These are phyloP conservation scores for Chaetomium sp. DNA, from an alignment of 2,329 filamentous ascomycete species.

Conservation along the genomic window DNA sequence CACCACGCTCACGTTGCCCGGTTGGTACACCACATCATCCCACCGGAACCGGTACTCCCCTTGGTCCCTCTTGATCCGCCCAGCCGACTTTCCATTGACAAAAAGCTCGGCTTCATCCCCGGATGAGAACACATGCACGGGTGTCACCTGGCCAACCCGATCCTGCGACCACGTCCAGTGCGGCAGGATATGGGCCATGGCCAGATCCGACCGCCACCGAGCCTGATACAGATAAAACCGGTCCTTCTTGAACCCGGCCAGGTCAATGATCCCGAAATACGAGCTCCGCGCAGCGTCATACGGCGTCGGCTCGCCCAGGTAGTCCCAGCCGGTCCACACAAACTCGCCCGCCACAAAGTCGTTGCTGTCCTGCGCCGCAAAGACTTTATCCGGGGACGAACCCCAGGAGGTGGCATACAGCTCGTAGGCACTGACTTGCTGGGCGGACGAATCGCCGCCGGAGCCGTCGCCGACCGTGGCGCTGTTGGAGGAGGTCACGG, in stretches of 20 bases:
- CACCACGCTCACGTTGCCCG: conserved; percentile 42
- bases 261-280: conserved; percentile 51
- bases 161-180: conserved; percentile 51
- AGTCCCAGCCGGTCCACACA: conserved; percentile 29
- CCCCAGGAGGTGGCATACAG: conserved; percentile 43
- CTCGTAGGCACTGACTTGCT: conserved; percentile 40
- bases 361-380: conserved; percentile 39
- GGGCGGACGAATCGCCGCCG: conserved; percentile 28
- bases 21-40: conserved; percentile 43
- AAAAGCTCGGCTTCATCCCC: conserved; percentile 50
- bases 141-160: conserved; percentile 40
- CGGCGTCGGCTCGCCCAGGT: conserved; percentile 31
- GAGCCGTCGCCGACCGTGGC: conserved; percentile 29
- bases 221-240: conserved; percentile 50
- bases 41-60: conserved; percentile 46
- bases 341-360: conserved; percentile 45
- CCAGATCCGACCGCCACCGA: conserved; percentile 43
- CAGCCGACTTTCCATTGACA: conserved; percentile 42
- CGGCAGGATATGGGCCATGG: conserved; percentile 46
- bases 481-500: conserved; percentile 34
- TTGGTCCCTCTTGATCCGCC: conserved; percentile 31
- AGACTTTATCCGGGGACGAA: conserved; percentile 48
- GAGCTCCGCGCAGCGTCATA: conserved; percentile 45
- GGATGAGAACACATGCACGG: conserved; percentile 47
- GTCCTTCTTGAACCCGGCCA: conserved; percentile 52